Conservation (phyloP, 2,329 filamentous ascomycete species). For the Monilinia fructigena region DNA sequence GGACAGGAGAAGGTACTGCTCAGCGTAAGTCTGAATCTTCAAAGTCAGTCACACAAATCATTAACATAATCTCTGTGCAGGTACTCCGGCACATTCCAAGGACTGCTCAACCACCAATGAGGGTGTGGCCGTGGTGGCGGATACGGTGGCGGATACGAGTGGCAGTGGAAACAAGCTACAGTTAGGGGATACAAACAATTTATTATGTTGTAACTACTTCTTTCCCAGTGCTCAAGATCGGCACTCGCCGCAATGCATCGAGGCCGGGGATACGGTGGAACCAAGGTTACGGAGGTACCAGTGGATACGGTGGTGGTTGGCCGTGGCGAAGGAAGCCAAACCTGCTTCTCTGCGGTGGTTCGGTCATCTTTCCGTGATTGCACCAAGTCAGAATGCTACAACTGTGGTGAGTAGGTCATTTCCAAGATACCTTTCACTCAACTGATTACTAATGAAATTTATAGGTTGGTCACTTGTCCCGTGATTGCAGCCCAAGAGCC, state of each 20-base stretch:
- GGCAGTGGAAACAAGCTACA: too few relatives aligned
- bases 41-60: too few relatives aligned
- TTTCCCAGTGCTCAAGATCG: slow-evolving; percentile 75
- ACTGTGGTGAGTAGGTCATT: slow-evolving; percentile 90
- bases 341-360: slow-evolving; percentile 98
- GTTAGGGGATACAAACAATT: too few relatives aligned
- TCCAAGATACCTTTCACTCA: not conserved
- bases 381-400: slow-evolving; percentile 99
- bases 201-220: slow-evolving; percentile 21
- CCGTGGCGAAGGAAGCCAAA: slow-evolving; percentile 73
- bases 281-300: slow-evolving; percentile 42
- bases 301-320: slow-evolving; percentile 43
- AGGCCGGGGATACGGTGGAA: slow-evolving; percentile 45
- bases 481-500: slow-evolving; percentile 91
- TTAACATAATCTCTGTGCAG: too few relatives aligned
- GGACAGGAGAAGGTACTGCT: too few relatives aligned
- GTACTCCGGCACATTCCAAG: too few relatives aligned
- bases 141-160: too few relatives aligned
- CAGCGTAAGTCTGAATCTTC: too few relatives aligned
- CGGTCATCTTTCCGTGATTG: slow-evolving; percentile 97
- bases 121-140: too few relatives aligned
- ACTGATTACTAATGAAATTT: not conserved
- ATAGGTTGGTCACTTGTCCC: slow-evolving; percentile 40
- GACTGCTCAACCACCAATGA: too few relatives aligned
- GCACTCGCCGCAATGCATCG: too few relatives aligned